Percentiles rank a stretch among this genome's conserved stretches.
These are phyloP conservation scores for Wallacemonas sp. DNA, from an alignment of 208 protist species.

Conservation along the genomic window DNA sequence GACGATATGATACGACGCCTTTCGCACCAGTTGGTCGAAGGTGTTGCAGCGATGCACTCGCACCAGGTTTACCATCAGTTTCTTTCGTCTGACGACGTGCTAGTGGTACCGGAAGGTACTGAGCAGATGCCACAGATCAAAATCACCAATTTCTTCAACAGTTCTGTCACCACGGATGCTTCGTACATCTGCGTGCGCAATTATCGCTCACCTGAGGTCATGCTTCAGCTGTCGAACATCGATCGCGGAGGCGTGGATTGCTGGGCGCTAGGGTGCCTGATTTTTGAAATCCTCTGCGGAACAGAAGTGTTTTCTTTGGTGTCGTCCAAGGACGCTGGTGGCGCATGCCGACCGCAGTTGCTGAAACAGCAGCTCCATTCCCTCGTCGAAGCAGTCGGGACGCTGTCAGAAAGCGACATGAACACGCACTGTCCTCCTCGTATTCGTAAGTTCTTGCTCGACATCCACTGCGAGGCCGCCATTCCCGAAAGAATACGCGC, in stretches of 20 bases:
- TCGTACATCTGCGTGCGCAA: conserved; percentile 37
- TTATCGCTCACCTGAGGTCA: conserved; percentile 34
- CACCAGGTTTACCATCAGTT: conserved; percentile 25
- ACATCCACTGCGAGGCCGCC: conserved; percentile 16
- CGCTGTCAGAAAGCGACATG: conserved; percentile 7
- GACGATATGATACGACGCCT: conserved; percentile 21
- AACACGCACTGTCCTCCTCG: conserved; percentile 23
- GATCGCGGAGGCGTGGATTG: conserved; percentile 21
- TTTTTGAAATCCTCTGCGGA: conserved; percentile 30
- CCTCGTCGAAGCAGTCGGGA: conserved; percentile 22
- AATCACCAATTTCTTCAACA: conserved; percentile 32
- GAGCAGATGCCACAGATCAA: conserved; percentile 16
- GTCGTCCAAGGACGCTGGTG: conserved; percentile 15
- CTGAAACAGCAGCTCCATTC: conserved; percentile 26
- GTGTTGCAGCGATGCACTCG: conserved; percentile 23
- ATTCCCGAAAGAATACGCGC: conserved; percentile 16
- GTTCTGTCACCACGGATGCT: conserved; percentile 5
- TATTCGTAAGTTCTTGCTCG: conserved; percentile 21
- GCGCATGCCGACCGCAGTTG: conserved; percentile 25
- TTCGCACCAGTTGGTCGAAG: conserved; percentile 26
- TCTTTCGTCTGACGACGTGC: conserved; percentile 27
- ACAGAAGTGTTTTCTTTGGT: conserved; percentile 20
- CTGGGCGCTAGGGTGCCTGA: conserved; percentile 32
- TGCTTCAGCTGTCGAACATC: conserved; percentile 28
- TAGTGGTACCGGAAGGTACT: conserved; percentile 4